Evolutionary conservation across 352 stramenopile genomes (phyloP).

Genomic region (Phytophthora citrophthora): DNA sequence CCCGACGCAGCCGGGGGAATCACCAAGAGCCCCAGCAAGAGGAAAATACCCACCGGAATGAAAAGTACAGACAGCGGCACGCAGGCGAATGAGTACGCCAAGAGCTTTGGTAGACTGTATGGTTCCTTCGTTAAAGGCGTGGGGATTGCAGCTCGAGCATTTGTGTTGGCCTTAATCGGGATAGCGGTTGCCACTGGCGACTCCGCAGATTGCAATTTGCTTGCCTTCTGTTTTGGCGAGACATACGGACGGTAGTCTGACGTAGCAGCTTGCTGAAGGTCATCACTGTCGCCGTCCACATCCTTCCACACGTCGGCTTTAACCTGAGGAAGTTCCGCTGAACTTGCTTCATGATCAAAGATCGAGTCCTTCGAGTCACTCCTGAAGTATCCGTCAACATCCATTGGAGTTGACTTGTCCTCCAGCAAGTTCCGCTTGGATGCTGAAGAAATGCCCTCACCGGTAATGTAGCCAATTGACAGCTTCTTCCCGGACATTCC

Average conservation of each 20-base stretch:
- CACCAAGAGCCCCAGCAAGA: slow-evolving; percentile 67
- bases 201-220: slow-evolving; percentile 32
- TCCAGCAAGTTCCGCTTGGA: slow-evolving; percentile 37
- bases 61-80: slow-evolving; percentile 65
- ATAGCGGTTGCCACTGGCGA: slow-evolving; percentile 31
- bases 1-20: slow-evolving; percentile 55
- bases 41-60: slow-evolving; percentile 58
- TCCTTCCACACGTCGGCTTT: slow-evolving; percentile 48
- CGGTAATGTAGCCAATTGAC: slow-evolving; percentile 39
- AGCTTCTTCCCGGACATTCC: slow-evolving; percentile 12
- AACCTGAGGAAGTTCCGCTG: slow-evolving; percentile 35
- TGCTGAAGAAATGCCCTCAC: slow-evolving; percentile 41
- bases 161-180: slow-evolving; percentile 26
- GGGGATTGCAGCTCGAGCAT: slow-evolving; percentile 16
- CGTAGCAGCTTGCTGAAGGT: slow-evolving; percentile 33
- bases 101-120: slow-evolving; percentile 69
- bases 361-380: slow-evolving; percentile 64
- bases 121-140: slow-evolving; percentile 24
- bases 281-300: slow-evolving; percentile 24
- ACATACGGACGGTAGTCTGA: slow-evolving; percentile 59
- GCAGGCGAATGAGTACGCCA: slow-evolving; percentile 65
- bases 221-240: slow-evolving; percentile 60
- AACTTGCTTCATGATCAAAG: slow-evolving; percentile 45
- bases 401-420: slow-evolving; percentile 33
- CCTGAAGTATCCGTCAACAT: slow-evolving; percentile 54